phyloP scores from a whole-genome alignment of 306 rosid species.

The Adenanthera pavonina region DNA sequence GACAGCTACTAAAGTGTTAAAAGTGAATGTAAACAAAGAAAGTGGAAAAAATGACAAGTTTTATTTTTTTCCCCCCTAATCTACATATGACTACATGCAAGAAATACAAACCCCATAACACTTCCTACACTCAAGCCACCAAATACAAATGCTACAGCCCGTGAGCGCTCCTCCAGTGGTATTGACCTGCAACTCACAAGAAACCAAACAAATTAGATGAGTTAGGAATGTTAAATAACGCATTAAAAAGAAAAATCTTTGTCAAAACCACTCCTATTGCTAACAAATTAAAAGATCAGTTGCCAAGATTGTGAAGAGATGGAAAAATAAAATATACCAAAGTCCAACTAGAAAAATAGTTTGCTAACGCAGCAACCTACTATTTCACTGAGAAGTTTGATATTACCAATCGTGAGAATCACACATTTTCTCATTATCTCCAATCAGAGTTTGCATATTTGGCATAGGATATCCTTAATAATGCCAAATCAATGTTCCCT shows the following conservation, averaged over 20 bases:
- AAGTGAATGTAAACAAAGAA: constrained; percentile 37
- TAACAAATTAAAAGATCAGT: not conserved
- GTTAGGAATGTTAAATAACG: constrained; percentile 18
- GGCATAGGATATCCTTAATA: not conserved
- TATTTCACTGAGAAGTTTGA: constrained; percentile 22
- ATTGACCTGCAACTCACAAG: constrained; percentile 66
- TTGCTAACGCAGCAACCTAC: constrained; percentile 29
- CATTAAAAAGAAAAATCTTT: not conserved
- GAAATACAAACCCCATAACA: constrained; percentile 78
- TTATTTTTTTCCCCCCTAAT: not conserved
- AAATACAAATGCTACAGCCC: constrained; percentile 96
- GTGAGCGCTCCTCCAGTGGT: constrained; percentile 95
- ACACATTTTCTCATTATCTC: constrained; percentile 26
- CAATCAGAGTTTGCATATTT: constrained; percentile 13
- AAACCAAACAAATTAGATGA: constrained; percentile 39
- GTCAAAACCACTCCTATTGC: constrained; percentile 25
- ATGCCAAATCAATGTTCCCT: constrained; percentile 27
- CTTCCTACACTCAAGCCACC: constrained; percentile 99
- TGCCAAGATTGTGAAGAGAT: not conserved
- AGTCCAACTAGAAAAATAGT: constrained; percentile 20
- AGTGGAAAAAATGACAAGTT: constrained; percentile 1
- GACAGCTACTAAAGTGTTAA: constrained; percentile 45
- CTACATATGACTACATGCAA: constrained; percentile 23
- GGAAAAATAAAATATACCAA: constrained; percentile 4
- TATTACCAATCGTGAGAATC: constrained; percentile 29